A percentile compares a stretch with the other conserved stretches of the same genome.
Evolutionary conservation across 2,329 filamentous ascomycete genomes (phyloP).

Genomic region (Akanthomyces muscarius): DNA sequence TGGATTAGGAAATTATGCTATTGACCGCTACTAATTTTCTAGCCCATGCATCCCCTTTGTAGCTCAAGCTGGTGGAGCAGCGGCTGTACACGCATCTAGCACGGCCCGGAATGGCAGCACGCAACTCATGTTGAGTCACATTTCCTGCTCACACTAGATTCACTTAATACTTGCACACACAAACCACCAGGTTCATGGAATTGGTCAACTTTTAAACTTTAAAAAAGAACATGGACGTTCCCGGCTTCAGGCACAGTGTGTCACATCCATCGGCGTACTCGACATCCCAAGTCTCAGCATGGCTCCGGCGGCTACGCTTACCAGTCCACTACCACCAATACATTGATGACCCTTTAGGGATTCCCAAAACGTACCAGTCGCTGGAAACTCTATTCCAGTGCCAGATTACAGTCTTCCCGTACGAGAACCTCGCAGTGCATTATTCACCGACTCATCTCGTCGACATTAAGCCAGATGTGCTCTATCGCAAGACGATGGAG

Average conservation of each 20-base stretch:
- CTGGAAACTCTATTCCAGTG: background rate
- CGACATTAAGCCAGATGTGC: constrained; percentile 39
- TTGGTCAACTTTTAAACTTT: background rate
- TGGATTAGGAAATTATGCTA: no score
- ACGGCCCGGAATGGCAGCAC: background rate
- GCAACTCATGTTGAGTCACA: constrained; percentile 5
- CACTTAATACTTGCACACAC: background rate
- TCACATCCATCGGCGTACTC: background rate
- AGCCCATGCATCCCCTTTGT: background rate
- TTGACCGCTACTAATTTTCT: no score
- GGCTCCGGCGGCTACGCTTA: background rate
- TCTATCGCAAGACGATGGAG: constrained; percentile 48
- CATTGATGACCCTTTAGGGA: background rate
- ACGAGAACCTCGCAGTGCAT: constrained; percentile 54
- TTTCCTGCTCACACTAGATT: background rate
- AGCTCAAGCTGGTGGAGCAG: background rate
- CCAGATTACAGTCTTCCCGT: constrained; percentile 38
- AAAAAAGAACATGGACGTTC: background rate
- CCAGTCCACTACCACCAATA: background rate
- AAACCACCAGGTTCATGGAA: background rate
- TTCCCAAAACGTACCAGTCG: background rate
- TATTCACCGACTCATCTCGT: constrained; percentile 41
- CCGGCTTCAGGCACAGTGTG: background rate
- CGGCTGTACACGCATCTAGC: background rate
- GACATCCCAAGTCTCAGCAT: background rate